Conservation (phyloP, 352 stramenopile genomes). For the Pythium sp. region DNA sequence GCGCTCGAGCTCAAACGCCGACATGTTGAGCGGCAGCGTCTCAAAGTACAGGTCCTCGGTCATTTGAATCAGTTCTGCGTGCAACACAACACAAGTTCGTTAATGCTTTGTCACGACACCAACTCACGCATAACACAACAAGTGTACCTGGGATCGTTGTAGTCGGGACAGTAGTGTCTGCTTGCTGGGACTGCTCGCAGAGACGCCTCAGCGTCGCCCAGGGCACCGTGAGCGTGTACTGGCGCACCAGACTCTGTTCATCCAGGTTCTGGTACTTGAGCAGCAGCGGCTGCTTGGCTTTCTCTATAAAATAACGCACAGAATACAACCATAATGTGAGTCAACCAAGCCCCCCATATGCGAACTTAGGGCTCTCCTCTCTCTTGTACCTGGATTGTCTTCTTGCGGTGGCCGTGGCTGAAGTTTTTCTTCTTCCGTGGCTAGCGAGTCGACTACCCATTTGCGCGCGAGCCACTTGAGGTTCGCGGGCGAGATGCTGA, state of each 20-base stretch:
- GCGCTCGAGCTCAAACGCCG: slow-evolving; percentile 45
- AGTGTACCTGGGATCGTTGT: slow-evolving; percentile 4
- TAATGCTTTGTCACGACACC: neutral
- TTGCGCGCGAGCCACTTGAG: slow-evolving; percentile 54
- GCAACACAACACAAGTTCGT: neutral
- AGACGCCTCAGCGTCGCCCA: slow-evolving; percentile 46
- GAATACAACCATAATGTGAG: neutral
- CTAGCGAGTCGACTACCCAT: slow-evolving; percentile 40
- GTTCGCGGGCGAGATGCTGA: slow-evolving; percentile 48
- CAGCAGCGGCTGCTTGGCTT: slow-evolving; percentile 32
- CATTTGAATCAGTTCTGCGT: slow-evolving; percentile 48
- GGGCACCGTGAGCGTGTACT: slow-evolving; percentile 61
- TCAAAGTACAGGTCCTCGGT: slow-evolving; percentile 58
- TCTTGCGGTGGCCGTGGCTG: neutral
- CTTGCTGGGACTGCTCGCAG: slow-evolving; percentile 27
- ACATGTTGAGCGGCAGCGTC: slow-evolving; percentile 45
- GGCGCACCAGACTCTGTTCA: slow-evolving; percentile 35
- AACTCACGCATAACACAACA: neutral
- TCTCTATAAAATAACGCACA: slow-evolving; percentile 10
- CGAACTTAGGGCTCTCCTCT: neutral
- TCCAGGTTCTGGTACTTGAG: slow-evolving; percentile 51
- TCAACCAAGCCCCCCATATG: neutral
- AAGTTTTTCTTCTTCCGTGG: slow-evolving; percentile 12
- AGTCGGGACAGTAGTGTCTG: neutral
- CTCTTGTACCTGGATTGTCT: slow-evolving; percentile 8